A percentile compares a stretch with the other conserved stretches of the same genome.
phyloP scores from a whole-genome alignment of 2,329 filamentous ascomycete genomes.

The Curvularia eragrostidis region DNA sequence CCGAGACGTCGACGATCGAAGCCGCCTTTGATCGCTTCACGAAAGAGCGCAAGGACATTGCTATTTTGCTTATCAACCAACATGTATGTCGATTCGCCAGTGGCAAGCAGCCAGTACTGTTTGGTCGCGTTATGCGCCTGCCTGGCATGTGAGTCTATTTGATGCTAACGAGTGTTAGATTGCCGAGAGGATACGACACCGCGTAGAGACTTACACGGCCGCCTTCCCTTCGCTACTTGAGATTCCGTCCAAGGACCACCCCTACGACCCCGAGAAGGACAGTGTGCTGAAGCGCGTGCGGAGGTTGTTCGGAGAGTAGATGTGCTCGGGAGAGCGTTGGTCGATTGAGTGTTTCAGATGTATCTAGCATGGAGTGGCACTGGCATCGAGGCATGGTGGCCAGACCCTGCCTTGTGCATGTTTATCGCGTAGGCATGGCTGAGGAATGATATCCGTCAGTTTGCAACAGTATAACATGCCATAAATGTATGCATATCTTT shows the following conservation, averaged over 20 bases:
- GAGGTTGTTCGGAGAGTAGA: conserved; percentile 74
- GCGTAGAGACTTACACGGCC: conserved; percentile 88
- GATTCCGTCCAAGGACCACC: conserved; percentile 98
- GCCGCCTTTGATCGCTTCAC: conserved; percentile 89
- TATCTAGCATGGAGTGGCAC: background rate
- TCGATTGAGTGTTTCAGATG: background rate
- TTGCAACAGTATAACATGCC: background rate
- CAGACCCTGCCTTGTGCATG: background rate
- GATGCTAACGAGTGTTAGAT: conserved; percentile 63
- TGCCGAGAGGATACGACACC: conserved; percentile 89
- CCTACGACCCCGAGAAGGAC: conserved; percentile 98
- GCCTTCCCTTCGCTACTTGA: conserved; percentile 96
- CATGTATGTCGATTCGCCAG: conserved; percentile 66
- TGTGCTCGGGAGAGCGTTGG: background rate
- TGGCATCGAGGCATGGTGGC: background rate
- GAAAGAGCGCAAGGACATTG: conserved; percentile 90
- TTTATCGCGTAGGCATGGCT: background rate
- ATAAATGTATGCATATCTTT: conserved; percentile 16
- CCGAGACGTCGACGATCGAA: conserved; percentile 86
- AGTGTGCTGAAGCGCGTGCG: conserved; percentile 90
- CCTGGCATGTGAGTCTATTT: background rate
- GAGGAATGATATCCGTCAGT: conserved; percentile 2
- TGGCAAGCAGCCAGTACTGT: background rate
- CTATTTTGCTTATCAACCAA: conserved; percentile 95
- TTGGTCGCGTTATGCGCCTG: background rate